Conservation (phyloP, 2,329 filamentous ascomycete species). For the Teratosphaeria gauchensis region DNA sequence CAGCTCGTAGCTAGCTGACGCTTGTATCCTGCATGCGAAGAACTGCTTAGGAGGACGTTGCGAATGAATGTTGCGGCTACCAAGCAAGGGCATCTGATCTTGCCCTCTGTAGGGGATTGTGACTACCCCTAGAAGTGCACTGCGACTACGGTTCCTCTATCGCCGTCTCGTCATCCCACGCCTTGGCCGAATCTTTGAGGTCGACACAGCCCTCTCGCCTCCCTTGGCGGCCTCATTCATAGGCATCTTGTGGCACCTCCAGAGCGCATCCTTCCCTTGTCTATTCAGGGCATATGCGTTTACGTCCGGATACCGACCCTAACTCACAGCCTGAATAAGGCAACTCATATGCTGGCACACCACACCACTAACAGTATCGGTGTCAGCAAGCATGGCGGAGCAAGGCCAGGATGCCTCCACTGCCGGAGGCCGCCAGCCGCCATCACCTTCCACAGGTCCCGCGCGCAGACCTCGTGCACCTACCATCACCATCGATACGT, state of each 20-base stretch:
- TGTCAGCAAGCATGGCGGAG: slow-evolving; percentile 3
- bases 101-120: neutral
- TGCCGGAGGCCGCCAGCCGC: neutral
- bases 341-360: neutral
- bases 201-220: neutral
- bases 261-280: neutral
- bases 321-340: neutral
- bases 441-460: slow-evolving; percentile 8
- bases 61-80: neutral
- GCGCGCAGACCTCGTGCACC: slow-evolving; percentile 30
- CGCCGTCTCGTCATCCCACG: neutral
- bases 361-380: neutral
- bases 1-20: neutral
- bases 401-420: neutral
- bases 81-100: neutral
- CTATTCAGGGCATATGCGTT: neutral
- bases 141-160: neutral
- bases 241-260: neutral
- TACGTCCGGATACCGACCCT: neutral
- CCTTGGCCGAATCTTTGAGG: neutral
- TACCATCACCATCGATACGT: slow-evolving; percentile 45
- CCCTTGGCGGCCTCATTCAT: neutral
- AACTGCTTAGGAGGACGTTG: neutral
- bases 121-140: neutral
- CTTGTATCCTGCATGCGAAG: neutral